Percentiles rank a stretch among this genome's conserved stretches.
Evolutionary conservation across 164 flowering plant genomes (phyloP).

Genomic region (Macadamia tetraphylla): DNA sequence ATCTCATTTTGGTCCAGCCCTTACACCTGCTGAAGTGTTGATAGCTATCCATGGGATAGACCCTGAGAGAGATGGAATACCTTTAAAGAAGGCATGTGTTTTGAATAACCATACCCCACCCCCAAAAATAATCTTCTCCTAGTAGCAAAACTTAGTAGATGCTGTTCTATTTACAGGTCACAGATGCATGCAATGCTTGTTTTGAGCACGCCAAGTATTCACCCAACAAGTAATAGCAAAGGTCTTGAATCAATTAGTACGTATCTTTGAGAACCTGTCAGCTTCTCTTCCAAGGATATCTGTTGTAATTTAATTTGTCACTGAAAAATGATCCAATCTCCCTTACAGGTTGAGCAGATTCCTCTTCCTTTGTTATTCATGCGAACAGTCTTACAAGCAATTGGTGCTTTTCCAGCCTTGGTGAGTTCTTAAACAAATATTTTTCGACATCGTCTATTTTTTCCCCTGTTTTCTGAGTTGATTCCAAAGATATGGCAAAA

Average conservation of each 20-base stretch:
- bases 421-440: slow-evolving; percentile 32
- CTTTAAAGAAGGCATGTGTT: slow-evolving; percentile 68
- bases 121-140: neutral
- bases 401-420: slow-evolving; percentile 89
- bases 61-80: slow-evolving; percentile 89
- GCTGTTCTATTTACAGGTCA: slow-evolving; percentile 50
- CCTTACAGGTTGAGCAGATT: slow-evolving; percentile 87
- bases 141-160: slow-evolving; percentile 4
- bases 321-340: slow-evolving; percentile 8
- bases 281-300: neutral
- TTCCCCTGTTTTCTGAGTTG: no score
- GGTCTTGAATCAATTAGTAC: slow-evolving; percentile 90
- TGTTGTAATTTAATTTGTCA: neutral
- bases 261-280: slow-evolving; percentile 13
- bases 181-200: slow-evolving; percentile 98
- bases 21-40: slow-evolving; percentile 86
- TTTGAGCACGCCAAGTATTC: slow-evolving; percentile 76
- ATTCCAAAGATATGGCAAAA: no score
- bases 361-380: slow-evolving; percentile 93
- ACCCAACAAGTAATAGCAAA: slow-evolving; percentile 95
- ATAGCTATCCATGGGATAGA: slow-evolving; percentile 92
- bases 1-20: slow-evolving; percentile 49
- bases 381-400: slow-evolving; percentile 95
- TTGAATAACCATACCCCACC: neutral
- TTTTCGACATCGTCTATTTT: no score